phyloP scores from a whole-genome alignment of 2,329 filamentous ascomycete species.

The Microsporum canis region DNA sequence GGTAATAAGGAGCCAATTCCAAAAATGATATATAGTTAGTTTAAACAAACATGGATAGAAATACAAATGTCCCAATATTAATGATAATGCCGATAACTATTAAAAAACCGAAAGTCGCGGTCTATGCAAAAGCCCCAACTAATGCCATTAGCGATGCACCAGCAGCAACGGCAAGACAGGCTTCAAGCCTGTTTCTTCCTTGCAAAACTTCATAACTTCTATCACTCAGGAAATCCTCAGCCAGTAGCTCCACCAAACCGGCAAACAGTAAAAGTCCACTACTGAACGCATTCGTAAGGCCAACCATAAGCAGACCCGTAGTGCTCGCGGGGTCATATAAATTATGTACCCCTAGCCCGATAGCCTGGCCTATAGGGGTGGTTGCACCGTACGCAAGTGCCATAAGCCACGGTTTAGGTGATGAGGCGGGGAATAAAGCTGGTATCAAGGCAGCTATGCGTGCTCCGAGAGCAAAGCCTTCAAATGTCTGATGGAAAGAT shows the following conservation, averaged over 20 bases:
- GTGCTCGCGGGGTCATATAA: conserved; percentile 70
- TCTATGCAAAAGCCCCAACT: conserved; percentile 53
- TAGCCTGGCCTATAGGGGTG: conserved; percentile 72
- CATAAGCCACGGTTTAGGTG: conserved; percentile 64
- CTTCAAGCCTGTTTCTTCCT: conserved; percentile 49
- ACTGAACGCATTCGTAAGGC: conserved; percentile 77
- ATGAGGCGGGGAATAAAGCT: conserved; percentile 54
- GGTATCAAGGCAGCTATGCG: conserved; percentile 68
- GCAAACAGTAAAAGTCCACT: conserved; percentile 71
- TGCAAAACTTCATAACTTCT: conserved; percentile 50
- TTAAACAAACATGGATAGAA: not conserved
- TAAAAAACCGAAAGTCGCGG: not conserved
- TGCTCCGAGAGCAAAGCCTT: conserved; percentile 73
- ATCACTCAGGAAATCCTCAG: conserved; percentile 68
- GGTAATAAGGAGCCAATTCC: not conserved
- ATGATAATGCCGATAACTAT: not conserved
- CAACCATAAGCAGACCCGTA: conserved; percentile 67
- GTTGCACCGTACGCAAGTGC: conserved; percentile 54
- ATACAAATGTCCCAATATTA: not conserved
- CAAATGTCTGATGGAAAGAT: conserved; percentile 77
- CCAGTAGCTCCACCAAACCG: conserved; percentile 69
- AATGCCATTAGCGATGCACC: conserved; percentile 54
- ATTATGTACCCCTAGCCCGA: conserved; percentile 65
- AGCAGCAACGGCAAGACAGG: conserved; percentile 49
- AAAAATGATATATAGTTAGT: not conserved